Base-by-base conservation (phyloP, 192 early-diverging fungal genomes). In the Backusella macrospora region DNA sequence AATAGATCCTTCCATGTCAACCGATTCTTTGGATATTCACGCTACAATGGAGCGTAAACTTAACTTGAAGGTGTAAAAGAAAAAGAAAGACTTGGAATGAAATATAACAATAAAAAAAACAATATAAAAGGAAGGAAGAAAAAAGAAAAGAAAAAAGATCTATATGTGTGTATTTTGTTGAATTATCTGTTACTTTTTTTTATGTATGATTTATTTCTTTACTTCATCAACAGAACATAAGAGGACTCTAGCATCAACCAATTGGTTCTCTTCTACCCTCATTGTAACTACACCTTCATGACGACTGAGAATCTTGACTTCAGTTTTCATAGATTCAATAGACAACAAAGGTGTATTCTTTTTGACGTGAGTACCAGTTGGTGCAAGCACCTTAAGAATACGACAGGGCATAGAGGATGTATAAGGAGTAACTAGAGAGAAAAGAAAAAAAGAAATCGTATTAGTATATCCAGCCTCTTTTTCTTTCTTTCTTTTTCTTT, bases 311-410 rank as follows among this genome's bases (percentile, higher is more conserved):
- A 89, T 73, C 66, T 85, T 86, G 18, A 88, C 85, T 68, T 89
- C 88, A 13, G 86, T 89, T 75, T 90, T 90, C 88, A 90, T 90
- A 29, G 86, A 85, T 72, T 90, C 89, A 69, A 90, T 85, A 6
- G 88, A 89, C 71, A 90, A 73, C 40, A 90, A 76, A 7, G 84
- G 76, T 45, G 84, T 82, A 44, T 89, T 86, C 70, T 88, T 88
- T 67, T 81, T 86, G 18, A 89, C 85, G 6, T 59, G 65, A 0
- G 86, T 76, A 0, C 88, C 88, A 6, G 82, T 79, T n/a, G 85
- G 77, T 26, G 78, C 73, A 40, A 87, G 79, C 16, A 89, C 77
- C 78, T 84, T 84, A 64, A 89, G 82, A 44, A 89, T 84, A 39
- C 83, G 82, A 70, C 88, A 88, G 18, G 88, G 89, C 88, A 90